These are phyloP conservation scores for Scheffersomyces lignosus DNA, from an alignment of 805 yeast genomes.

Conservation along the genomic window DNA sequence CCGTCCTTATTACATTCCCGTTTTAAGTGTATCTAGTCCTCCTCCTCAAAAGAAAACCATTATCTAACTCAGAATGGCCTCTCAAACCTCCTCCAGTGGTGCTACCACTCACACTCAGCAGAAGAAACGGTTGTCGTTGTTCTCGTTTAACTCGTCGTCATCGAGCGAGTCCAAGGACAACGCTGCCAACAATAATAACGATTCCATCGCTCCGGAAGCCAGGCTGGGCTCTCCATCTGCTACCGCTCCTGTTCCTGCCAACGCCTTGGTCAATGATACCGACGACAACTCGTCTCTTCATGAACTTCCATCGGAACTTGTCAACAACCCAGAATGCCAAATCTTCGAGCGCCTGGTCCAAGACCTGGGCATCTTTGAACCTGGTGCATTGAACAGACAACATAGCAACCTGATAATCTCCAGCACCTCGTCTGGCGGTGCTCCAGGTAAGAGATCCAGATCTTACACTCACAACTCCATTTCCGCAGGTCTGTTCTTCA, in stretches of 20 bases:
- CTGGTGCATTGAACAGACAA: slow-evolving; percentile 1
- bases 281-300: slow-evolving; percentile 11
- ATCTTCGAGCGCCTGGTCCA: slow-evolving; percentile 46
- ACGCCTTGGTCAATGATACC: background rate
- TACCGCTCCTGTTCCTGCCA: background rate
- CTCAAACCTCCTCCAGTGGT: background rate
- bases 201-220: background rate
- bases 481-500: slow-evolving; percentile 25
- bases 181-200: background rate
- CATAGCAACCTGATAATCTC: background rate
- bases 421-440: slow-evolving; percentile 1
- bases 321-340: slow-evolving; percentile 21
- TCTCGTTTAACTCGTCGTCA: slow-evolving; percentile 16
- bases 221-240: background rate
- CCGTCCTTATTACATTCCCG: too few species aligned
- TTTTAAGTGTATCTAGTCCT: background rate
- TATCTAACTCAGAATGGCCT: slow-evolving; percentile 1
- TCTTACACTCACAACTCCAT: slow-evolving; percentile 22
- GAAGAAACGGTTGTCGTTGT: slow-evolving; percentile 23
- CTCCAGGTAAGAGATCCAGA: slow-evolving; percentile 14
- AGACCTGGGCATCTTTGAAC: slow-evolving; percentile 21
- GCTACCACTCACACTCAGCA: slow-evolving; percentile 2
- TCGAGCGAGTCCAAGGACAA: slow-evolving; percentile 9
- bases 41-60: too few species aligned
- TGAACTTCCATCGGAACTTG: slow-evolving; percentile 12